These are phyloP conservation scores for Ceratobasidium sp. DNA, from an alignment of 1,284 basidiomycete species.

Conservation along the genomic window DNA sequence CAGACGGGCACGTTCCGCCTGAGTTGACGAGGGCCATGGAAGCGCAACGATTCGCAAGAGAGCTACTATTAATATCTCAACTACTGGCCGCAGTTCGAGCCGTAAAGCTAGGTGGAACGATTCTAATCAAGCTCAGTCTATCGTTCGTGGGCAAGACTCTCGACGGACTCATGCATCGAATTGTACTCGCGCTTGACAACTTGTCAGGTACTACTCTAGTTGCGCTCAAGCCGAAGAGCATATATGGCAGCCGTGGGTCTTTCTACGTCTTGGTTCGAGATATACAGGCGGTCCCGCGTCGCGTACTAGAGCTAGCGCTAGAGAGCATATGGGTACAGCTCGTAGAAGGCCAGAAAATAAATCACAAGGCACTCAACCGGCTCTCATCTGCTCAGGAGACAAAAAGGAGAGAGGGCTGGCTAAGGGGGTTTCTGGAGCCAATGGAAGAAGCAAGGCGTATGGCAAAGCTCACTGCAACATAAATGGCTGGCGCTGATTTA, in stretches of 20 bases:
- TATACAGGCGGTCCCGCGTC: slow-evolving; percentile 23
- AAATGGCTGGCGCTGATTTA: no score
- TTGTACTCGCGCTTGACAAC: slow-evolving; percentile 52
- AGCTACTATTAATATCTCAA: slow-evolving; percentile 55
- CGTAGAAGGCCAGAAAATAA: neutral
- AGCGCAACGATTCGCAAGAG: slow-evolving; percentile 49
- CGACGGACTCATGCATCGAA: slow-evolving; percentile 27
- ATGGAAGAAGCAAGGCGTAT: slow-evolving; percentile 19
- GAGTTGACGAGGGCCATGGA: slow-evolving; percentile 52
- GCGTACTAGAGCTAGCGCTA: slow-evolving; percentile 18
- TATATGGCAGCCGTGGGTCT: slow-evolving; percentile 54
- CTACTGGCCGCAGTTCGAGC: slow-evolving; percentile 56
- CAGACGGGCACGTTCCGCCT: slow-evolving; percentile 55
- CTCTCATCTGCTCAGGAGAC: slow-evolving; percentile 12
- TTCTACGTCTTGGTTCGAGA: slow-evolving; percentile 56
- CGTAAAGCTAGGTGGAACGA: slow-evolving; percentile 54
- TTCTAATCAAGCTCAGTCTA: slow-evolving; percentile 58
- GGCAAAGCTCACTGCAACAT: slow-evolving; percentile 1
- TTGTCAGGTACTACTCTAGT: slow-evolving; percentile 15
- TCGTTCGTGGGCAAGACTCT: slow-evolving; percentile 54
- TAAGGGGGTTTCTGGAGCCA: slow-evolving; percentile 14
- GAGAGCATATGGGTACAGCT: slow-evolving; percentile 32
- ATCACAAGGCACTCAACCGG: slow-evolving; percentile 19
- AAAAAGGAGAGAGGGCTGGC: slow-evolving; percentile 2
- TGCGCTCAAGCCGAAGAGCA: slow-evolving; percentile 54